Conservation (phyloP, 2,329 filamentous ascomycete species). For the Claviceps pazoutovae region DNA sequence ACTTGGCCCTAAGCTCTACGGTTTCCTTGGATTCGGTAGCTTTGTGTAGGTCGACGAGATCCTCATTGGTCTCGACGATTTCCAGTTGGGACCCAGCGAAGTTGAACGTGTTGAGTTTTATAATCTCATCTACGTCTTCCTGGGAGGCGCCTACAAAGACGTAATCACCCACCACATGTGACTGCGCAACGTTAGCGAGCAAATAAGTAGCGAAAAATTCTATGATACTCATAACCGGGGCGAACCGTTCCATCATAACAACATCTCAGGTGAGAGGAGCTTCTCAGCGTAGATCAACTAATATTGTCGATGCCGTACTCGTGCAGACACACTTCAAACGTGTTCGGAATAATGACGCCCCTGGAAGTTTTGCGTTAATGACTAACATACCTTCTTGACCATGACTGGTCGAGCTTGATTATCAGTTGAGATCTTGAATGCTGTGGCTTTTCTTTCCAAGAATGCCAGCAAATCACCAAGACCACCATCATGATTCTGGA, state of each 20-base stretch:
- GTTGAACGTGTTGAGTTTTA: constrained; percentile 52
- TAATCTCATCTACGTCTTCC: constrained; percentile 48
- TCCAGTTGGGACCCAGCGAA: constrained; percentile 54
- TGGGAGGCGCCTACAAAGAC: constrained; percentile 54
- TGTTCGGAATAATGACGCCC: constrained; percentile 5
- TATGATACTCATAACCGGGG: constrained; percentile 1
- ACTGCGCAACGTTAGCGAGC: constrained; percentile 50
- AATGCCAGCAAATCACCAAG: constrained; percentile 51
- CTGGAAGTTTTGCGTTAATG: constrained; percentile 14
- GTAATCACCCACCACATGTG: constrained; percentile 52
- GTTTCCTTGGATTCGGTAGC: constrained; percentile 36
- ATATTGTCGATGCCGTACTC: constrained; percentile 1
- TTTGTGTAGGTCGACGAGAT: constrained; percentile 18
- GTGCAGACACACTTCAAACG: constrained; percentile 1
- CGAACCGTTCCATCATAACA: neutral
- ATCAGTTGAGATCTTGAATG: constrained; percentile 33
- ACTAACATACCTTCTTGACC: constrained; percentile 63
- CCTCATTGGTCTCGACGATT: constrained; percentile 36
- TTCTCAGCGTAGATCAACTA: neutral
- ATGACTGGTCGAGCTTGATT: constrained; percentile 37
- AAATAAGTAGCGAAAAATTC: constrained; percentile 21
- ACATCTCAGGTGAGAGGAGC: neutral
- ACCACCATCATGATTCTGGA: constrained; percentile 52
- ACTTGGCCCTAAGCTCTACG: constrained; percentile 50
- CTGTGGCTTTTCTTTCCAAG: constrained; percentile 55